Evolutionary conservation across 257 asterid genomes (phyloP).

Genomic region (Fraxinus pennsylvanica): DNA sequence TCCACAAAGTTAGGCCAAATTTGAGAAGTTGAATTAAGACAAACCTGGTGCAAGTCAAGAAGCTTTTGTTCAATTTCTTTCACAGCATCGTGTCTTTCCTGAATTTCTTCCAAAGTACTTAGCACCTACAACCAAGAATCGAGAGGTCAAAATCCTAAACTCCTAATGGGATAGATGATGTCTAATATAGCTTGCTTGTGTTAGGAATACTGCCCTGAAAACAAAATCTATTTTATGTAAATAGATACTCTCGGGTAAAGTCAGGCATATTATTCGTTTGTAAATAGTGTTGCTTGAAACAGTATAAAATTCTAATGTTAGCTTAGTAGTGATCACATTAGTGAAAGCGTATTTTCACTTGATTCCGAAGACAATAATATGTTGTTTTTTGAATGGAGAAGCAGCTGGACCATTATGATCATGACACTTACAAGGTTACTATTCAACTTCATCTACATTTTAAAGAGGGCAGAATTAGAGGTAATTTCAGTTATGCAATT

Average conservation of each 20-base stretch:
- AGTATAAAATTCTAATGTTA: neutral
- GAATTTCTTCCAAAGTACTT: slow-evolving; percentile 79
- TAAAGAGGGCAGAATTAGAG: neutral
- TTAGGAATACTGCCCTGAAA: neutral
- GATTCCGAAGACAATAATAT: neutral
- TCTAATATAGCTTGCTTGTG: neutral
- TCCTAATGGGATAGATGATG: neutral
- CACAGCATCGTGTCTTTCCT: slow-evolving; percentile 86
- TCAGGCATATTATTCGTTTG: neutral
- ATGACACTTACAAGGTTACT: neutral
- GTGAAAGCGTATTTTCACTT: neutral
- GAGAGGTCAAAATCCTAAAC: neutral
- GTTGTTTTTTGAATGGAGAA: neutral
- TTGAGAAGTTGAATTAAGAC: neutral
- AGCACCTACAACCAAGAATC: slow-evolving; percentile 44
- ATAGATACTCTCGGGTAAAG: neutral
- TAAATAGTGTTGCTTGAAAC: neutral
- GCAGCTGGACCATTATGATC: neutral
- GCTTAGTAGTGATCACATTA: neutral
- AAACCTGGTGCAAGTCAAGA: slow-evolving; percentile 82
- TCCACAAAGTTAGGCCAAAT: neutral
- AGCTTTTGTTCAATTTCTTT: slow-evolving; percentile 85
- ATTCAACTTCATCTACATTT: neutral
- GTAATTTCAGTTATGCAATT: neutral
- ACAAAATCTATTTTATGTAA: neutral